Base-by-base conservation (phyloP, 2,329 filamentous ascomycete genomes). In the Scolecobasidium constrictum region DNA sequence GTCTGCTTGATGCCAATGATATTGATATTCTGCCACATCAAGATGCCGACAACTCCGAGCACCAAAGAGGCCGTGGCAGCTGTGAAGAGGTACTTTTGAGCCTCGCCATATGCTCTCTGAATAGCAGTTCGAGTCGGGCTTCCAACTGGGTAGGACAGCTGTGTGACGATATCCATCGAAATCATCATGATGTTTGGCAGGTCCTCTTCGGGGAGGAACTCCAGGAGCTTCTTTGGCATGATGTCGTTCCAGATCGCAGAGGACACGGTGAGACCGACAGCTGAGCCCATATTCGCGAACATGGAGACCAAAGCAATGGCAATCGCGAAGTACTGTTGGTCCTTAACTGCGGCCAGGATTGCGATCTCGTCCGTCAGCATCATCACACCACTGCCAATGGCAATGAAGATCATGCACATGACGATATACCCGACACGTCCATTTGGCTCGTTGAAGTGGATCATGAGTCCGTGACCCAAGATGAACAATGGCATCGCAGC, bases 291-390 rank as follows among this genome's bases (percentile, higher is more conserved):
- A 26, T 49, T 53, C 16, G 51, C 52, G 21, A 49, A 49, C 26
- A 58, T 47, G 31, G 48, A 50, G 2, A 57, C 48, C 0, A 58
- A 41, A 5, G 58, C 58, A 7, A 61, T 43, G 6, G 49, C 53
- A 4, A 55, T 53, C 18, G 58, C 56, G 3, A 61, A 48, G 37
- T 58, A 50, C 36, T 59, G 53, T 38, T 59, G 56, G 41, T 59
- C 55, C 7, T 54, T 52, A 3, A 53, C 52, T 13, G 34, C 34
- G 35, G 56, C 54, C 9, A 59, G 49, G 19, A 58, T 42, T 34
- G 52, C 53, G 15, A 58, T 49, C 34, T 48, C 7, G 9, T 28
- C 7, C 5, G 6, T 16, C 40, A 44, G 9, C 5, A 44, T 34
- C 7, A 44, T 22, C 9, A 18, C 17, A 18, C 40, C 40, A 17